These are phyloP conservation scores for Suillus bovinus DNA, from an alignment of 768 basidiomycete genomes.

Conservation along the genomic window DNA sequence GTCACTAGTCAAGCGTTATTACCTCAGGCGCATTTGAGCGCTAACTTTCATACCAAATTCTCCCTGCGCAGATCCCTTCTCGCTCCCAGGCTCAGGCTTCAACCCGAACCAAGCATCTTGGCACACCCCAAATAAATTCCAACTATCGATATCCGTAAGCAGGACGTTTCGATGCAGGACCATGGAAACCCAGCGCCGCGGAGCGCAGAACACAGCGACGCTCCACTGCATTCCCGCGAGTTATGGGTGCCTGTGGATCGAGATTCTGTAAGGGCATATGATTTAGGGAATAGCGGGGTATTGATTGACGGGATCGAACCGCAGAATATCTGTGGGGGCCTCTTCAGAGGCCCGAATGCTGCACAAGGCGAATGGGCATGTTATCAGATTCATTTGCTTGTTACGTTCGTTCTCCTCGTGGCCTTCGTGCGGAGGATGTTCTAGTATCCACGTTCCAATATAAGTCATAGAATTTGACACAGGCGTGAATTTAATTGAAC, in stretches of 20 bases:
- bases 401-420: slow-evolving; percentile 2
- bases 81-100: background rate
- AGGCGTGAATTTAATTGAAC: slow-evolving; percentile 4
- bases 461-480: background rate
- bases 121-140: slow-evolving; percentile 4
- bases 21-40: slow-evolving; percentile 1
- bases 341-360: background rate
- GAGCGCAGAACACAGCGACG: slow-evolving; percentile 6
- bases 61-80: slow-evolving; percentile 1
- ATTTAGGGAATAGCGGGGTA: slow-evolving; percentile 10
- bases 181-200: slow-evolving; percentile 9
- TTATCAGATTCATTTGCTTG: background rate
- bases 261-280: slow-evolving; percentile 2
- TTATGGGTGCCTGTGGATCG: slow-evolving; percentile 9
- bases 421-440: slow-evolving; percentile 2
- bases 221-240: slow-evolving; percentile 6
- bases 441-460: slow-evolving; percentile 1
- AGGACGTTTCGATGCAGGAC: background rate
- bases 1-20: background rate
- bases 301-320: slow-evolving; percentile 7
- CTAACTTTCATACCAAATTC: slow-evolving; percentile 5
- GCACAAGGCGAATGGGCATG: background rate
- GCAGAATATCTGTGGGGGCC: slow-evolving; percentile 1
- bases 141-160: slow-evolving; percentile 1
- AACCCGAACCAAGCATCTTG: background rate